A percentile compares a stretch with the other conserved stretches of the same genome.
Evolutionary conservation across 2,329 filamentous ascomycete genomes (phyloP).

Genomic region (Sarocladium oryzae): DNA sequence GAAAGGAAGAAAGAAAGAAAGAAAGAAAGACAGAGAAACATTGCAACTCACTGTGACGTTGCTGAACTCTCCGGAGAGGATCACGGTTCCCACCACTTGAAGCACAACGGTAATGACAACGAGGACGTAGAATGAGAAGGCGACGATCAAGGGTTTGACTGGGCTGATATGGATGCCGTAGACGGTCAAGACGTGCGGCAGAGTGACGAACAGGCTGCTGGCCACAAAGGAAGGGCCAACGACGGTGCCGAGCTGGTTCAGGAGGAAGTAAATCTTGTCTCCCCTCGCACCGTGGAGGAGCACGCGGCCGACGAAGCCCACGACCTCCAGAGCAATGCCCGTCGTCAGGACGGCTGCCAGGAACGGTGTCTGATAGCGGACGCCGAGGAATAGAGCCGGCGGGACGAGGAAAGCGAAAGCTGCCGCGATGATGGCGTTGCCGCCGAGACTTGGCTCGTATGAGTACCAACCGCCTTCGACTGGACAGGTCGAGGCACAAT

Average conservation of each 20-base stretch:
- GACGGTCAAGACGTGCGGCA: conserved; percentile 40
- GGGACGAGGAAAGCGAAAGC: conserved; percentile 35
- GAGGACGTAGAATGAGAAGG: conserved; percentile 27
- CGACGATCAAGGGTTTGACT: conserved; percentile 27
- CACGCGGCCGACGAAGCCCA: conserved; percentile 41
- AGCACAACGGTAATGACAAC: conserved; percentile 28
- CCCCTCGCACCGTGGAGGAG: conserved; percentile 27
- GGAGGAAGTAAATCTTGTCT: conserved; percentile 26
- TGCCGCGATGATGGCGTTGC: conserved; percentile 34
- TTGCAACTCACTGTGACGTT: conserved; percentile 1
- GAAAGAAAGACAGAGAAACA: too few species aligned
- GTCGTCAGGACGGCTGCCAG: conserved; percentile 34
- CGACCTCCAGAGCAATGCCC: conserved; percentile 35
- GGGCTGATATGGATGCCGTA: conserved; percentile 38
- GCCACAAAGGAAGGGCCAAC: conserved; percentile 41
- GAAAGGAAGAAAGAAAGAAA: too few species aligned
- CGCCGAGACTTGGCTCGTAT: conserved; percentile 29
- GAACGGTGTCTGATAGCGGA: conserved; percentile 31
- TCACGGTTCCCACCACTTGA: conserved; percentile 34
- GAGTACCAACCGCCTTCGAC: conserved; percentile 29
- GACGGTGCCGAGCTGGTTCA: conserved; percentile 41
- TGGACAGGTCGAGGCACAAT: conserved; percentile 30
- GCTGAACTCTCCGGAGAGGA: conserved; percentile 22
- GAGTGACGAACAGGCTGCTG: conserved; percentile 34
- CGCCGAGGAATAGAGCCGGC: conserved; percentile 29